A percentile compares a stretch with the other conserved stretches of the same genome.
phyloP scores from a whole-genome alignment of 1,284 basidiomycete genomes.

The Pseudozyma hubeiensis region DNA sequence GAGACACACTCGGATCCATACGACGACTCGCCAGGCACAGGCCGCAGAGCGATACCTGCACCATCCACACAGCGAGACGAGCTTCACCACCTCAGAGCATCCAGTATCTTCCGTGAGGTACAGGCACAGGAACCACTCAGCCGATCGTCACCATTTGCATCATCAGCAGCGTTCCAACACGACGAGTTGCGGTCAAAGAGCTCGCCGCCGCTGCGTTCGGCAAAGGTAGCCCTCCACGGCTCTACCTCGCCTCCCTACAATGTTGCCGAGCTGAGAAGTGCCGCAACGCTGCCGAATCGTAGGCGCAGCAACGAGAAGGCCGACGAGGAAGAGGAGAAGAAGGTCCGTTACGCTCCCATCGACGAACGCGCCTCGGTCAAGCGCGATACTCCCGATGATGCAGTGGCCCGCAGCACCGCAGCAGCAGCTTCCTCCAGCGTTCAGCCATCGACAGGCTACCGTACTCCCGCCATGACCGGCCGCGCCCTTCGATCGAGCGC shows the following conservation, averaged over 20 bases:
- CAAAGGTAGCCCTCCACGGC: conserved; percentile 8
- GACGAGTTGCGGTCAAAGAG: conserved; percentile 40
- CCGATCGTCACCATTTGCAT: conserved; percentile 40
- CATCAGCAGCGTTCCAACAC: conserved; percentile 5
- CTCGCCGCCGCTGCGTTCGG: conserved; percentile 33
- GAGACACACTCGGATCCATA: conserved; percentile 34
- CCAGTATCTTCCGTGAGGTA: conserved; percentile 32
- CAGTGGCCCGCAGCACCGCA: conserved; percentile 3
- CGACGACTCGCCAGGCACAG: conserved; percentile 50
- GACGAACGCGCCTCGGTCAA: conserved; percentile 37
- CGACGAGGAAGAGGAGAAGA: conserved; percentile 39
- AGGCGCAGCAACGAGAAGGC: conserved; percentile 31
- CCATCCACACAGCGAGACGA: conserved; percentile 34
- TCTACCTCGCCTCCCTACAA: conserved; percentile 21
- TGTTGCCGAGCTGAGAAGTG: conserved; percentile 8
- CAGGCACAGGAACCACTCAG: conserved; percentile 22
- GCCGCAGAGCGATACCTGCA: conserved; percentile 29
- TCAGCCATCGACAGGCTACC: conserved; percentile 32
- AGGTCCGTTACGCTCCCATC: conserved; percentile 35
- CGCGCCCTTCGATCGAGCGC: conserved; percentile 36
- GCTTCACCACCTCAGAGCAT: conserved; percentile 27
- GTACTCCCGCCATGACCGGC: conserved; percentile 49
- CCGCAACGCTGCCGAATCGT: conserved; percentile 15
- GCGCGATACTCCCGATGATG: conserved; percentile 34
- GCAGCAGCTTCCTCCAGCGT: conserved; percentile 17